Evolutionary conservation across 805 yeast species (phyloP).

Genomic region (Lachancea cidri): DNA sequence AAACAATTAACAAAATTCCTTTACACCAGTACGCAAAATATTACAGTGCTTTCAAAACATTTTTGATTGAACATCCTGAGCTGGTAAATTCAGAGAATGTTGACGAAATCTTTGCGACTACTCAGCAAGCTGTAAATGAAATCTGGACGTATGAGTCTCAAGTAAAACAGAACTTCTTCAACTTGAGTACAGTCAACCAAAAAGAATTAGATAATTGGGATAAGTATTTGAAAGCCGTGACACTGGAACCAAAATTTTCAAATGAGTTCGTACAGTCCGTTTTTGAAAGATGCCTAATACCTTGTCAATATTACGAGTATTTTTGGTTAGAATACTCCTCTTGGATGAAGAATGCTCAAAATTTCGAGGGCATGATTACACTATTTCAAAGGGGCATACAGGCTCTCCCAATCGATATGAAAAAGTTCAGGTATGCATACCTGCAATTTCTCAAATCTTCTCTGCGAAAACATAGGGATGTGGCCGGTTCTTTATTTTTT

Average conservation of each 20-base stretch:
- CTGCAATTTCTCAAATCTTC: slow-evolving; percentile 17
- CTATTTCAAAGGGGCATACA: slow-evolving; percentile 49
- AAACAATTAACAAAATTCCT: slow-evolving; percentile 53
- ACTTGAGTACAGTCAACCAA: slow-evolving; percentile 40
- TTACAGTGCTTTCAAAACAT: slow-evolving; percentile 45
- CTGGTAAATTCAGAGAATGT: slow-evolving; percentile 37
- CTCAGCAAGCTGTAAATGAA: slow-evolving; percentile 48
- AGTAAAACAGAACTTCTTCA: slow-evolving; percentile 54
- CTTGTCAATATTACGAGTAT: slow-evolving; percentile 52
- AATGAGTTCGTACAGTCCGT: slow-evolving; percentile 38
- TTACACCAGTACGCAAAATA: slow-evolving; percentile 83
- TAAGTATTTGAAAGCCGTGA: slow-evolving; percentile 54
- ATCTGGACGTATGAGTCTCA: slow-evolving; percentile 72
- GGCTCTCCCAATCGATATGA: slow-evolving; percentile 34
- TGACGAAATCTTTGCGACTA: slow-evolving; percentile 38
- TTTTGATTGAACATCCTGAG: slow-evolving; percentile 26
- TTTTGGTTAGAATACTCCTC: slow-evolving; percentile 67
- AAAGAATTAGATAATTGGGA: slow-evolving; percentile 54
- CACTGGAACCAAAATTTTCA: slow-evolving; percentile 28
- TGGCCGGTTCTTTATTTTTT: slow-evolving; percentile 8
- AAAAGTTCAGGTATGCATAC: slow-evolving; percentile 15
- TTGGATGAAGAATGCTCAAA: slow-evolving; percentile 40
- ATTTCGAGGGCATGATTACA: slow-evolving; percentile 33
- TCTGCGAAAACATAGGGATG: slow-evolving; percentile 11
- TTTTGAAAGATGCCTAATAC: slow-evolving; percentile 70